phyloP scores from a whole-genome alignment of 1,284 basidiomycete genomes.

The Golubevia sp. region DNA sequence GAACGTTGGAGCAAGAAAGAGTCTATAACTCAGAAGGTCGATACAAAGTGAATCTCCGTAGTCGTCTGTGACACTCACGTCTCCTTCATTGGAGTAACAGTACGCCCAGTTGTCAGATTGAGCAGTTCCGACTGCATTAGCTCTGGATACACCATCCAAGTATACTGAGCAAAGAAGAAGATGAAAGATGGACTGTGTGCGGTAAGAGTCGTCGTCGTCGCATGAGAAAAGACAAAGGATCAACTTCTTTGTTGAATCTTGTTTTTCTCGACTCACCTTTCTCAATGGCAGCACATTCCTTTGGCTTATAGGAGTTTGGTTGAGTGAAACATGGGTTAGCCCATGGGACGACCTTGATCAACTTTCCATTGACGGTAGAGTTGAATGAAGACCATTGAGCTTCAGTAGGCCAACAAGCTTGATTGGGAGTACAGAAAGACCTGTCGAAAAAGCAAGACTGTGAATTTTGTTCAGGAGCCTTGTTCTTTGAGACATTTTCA shows the following conservation, averaged over 20 bases:
- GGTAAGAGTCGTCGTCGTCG: too few species aligned
- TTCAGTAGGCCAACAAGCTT: constrained; percentile 14
- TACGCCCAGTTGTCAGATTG: constrained; percentile 13
- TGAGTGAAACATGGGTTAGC: constrained; percentile 6
- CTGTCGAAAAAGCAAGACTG: too few species aligned
- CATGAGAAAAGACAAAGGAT: too few species aligned
- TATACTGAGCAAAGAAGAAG: constrained; percentile 4
- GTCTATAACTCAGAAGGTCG: too few species aligned
- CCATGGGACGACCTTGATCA: constrained; percentile 5
- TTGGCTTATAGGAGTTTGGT: too few species aligned
- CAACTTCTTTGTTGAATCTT: neutral
- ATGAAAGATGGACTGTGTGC: constrained; percentile 4
- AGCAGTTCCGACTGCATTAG: constrained; percentile 6
- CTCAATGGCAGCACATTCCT: too few species aligned
- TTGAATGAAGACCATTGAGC: constrained; percentile 13
- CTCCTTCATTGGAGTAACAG: constrained; percentile 6
- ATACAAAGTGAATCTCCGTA: too few species aligned
- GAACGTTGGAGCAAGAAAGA: too few species aligned
- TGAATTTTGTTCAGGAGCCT: too few species aligned
- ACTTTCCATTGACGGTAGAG: constrained; percentile 6
- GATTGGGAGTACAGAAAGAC: constrained; percentile 8
- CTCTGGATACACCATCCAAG: constrained; percentile 3
- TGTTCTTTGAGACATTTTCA: too few species aligned
- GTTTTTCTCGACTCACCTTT: neutral
- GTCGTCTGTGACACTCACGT: too few species aligned